phyloP scores from a whole-genome alignment of 1,284 basidiomycete genomes.

The Mycena citricolor region DNA sequence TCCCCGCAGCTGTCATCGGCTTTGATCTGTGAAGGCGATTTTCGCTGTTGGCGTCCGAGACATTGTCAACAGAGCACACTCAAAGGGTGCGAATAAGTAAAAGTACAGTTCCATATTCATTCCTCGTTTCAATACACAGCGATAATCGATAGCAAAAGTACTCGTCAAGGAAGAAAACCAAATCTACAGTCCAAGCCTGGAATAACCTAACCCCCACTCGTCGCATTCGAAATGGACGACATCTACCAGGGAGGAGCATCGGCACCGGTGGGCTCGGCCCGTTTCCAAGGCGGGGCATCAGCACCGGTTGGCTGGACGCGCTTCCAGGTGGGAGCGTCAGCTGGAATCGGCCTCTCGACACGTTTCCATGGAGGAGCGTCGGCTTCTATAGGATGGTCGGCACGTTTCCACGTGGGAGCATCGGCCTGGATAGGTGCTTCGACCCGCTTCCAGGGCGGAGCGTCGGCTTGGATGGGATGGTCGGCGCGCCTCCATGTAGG shows the following conservation, averaged over 20 bases:
- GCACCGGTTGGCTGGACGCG: neutral
- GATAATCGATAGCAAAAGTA: neutral
- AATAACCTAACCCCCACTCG: neutral
- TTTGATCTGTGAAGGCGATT: no score
- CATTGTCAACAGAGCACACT: neutral
- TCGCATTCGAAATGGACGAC: neutral
- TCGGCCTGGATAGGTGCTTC: neutral
- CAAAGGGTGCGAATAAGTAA: neutral
- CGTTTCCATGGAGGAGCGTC: constrained; percentile 2
- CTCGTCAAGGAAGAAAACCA: neutral
- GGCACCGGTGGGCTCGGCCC: neutral
- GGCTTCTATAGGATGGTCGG: neutral
- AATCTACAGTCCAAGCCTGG: neutral
- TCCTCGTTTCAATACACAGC: constrained; percentile 1
- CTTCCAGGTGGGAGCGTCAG: constrained; percentile 2
- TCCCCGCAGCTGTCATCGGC: no score
- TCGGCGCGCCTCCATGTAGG: neutral
- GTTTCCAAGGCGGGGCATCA: constrained; percentile 3
- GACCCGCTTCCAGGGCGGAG: constrained; percentile 4
- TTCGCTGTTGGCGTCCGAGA: no score
- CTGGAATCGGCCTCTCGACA: neutral
- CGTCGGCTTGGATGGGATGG: neutral
- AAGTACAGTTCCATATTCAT: neutral
- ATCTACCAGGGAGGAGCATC: neutral
- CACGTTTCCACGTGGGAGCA: constrained; percentile 2